phyloP scores from a whole-genome alignment of 148 eudicot genomes.

The Dianthus caryophyllus region DNA sequence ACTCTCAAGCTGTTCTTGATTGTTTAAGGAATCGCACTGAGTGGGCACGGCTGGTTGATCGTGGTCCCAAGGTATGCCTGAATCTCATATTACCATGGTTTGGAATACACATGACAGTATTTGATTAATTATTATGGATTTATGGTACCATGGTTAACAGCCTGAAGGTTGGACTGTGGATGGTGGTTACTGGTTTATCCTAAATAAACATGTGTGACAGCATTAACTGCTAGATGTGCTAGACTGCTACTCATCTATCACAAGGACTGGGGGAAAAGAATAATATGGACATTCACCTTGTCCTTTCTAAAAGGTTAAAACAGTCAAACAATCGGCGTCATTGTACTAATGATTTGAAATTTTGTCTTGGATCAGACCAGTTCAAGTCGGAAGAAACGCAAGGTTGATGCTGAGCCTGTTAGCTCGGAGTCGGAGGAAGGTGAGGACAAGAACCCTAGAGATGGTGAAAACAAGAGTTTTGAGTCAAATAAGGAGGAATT shows the following conservation, averaged over 20 bases:
- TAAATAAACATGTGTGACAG: not conserved
- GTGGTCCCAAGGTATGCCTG: conserved; percentile 87
- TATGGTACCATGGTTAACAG: not conserved
- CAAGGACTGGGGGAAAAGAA: not conserved
- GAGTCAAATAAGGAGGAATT: conserved; percentile 65
- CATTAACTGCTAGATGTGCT: not conserved
- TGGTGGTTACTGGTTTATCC: not conserved
- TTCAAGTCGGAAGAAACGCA: conserved; percentile 70
- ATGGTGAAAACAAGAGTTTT: conserved; percentile 45
- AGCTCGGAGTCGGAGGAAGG: conserved; percentile 69
- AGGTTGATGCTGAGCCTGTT: conserved; percentile 58
- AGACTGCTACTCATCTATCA: too few species aligned
- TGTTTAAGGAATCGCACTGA: conserved; percentile 92
- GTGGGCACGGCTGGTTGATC: conserved; percentile 95
- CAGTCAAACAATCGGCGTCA: not conserved
- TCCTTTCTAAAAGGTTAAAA: not conserved
- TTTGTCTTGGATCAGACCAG: conserved; percentile 49
- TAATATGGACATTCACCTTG: not conserved
- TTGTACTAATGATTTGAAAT: not conserved
- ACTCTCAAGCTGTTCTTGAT: conserved; percentile 93
- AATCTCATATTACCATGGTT: not conserved
- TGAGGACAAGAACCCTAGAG: conserved; percentile 37
- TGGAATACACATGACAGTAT: not conserved
- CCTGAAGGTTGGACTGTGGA: not conserved
- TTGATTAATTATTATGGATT: not conserved